phyloP scores from a whole-genome alignment of 441 rosid genomes.

The Brassica balearica region DNA sequence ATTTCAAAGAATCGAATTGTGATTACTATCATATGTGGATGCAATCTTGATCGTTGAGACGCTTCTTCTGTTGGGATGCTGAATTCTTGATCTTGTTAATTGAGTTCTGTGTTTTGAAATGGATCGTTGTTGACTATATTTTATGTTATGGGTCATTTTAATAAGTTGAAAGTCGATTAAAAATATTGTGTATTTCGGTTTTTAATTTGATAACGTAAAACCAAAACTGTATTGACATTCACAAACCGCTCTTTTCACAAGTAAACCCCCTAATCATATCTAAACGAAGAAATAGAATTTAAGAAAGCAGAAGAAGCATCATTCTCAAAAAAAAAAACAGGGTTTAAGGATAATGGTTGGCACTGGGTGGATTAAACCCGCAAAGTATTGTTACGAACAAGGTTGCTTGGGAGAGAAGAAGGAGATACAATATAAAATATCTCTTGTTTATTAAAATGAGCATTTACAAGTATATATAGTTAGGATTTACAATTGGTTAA shows the following conservation, averaged over 20 bases:
- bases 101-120: neutral
- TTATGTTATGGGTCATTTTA: neutral
- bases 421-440: too few species aligned
- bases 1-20: neutral
- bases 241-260: conserved; percentile 2
- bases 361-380: neutral
- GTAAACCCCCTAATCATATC: neutral
- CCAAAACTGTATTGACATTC: neutral
- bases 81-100: neutral
- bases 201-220: neutral
- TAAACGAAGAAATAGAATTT: neutral
- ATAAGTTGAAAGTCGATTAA: neutral
- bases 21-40: conserved; percentile 2
- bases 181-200: neutral
- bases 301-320: conserved; percentile 2
- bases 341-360: conserved; percentile 1
- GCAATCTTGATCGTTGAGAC: neutral
- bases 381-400: too few species aligned
- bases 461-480: too few species aligned
- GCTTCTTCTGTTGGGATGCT: neutral
- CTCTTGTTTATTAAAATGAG: too few species aligned
- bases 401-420: too few species aligned
- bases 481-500: too few species aligned
- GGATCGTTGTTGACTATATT: neutral
- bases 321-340: conserved; percentile 14